A percentile compares a stretch with the other conserved stretches of the same genome.
Conservation (phyloP, 2,329 filamentous ascomycete species). For the Sarocladium oryzae region DNA sequence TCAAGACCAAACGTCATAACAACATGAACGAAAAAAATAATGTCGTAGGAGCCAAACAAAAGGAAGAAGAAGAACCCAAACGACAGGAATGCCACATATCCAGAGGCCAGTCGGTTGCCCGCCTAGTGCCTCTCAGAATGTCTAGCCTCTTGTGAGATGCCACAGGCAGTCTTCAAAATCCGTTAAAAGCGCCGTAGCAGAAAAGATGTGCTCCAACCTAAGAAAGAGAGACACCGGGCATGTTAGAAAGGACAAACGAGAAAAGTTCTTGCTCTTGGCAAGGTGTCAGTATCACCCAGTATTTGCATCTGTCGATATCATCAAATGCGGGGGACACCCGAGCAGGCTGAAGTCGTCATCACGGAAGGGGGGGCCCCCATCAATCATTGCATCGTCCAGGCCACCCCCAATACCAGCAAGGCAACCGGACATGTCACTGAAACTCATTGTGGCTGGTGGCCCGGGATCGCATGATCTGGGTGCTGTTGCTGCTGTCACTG, state of each 20-base stretch:
- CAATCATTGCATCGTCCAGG: background rate
- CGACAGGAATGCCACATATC: background rate
- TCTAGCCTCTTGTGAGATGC: background rate
- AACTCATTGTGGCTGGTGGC: background rate
- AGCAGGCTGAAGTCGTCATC: constrained; percentile 7
- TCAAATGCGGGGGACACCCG: background rate
- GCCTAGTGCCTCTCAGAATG: background rate
- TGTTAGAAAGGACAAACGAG: background rate
- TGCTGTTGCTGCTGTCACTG: background rate
- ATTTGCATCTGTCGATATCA: constrained; percentile 11
- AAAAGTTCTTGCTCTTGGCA: too few relatives aligned
- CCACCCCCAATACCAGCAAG: constrained; percentile 2
- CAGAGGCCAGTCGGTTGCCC: constrained; percentile 7
- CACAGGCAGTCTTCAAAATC: background rate
- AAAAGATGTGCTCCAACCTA: too few relatives aligned
- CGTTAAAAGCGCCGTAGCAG: too few relatives aligned
- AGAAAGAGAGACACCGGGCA: background rate
- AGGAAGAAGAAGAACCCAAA: background rate
- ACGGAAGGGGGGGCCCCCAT: background rate
- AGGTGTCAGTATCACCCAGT: too few relatives aligned
- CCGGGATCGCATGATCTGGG: background rate
- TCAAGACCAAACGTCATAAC: background rate
- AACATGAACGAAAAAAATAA: too few relatives aligned
- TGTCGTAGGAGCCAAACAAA: too few relatives aligned
- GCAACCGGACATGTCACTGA: background rate